These are phyloP conservation scores for Dendryphion nanum DNA, from an alignment of 2,329 filamentous ascomycete species.

Conservation along the genomic window DNA sequence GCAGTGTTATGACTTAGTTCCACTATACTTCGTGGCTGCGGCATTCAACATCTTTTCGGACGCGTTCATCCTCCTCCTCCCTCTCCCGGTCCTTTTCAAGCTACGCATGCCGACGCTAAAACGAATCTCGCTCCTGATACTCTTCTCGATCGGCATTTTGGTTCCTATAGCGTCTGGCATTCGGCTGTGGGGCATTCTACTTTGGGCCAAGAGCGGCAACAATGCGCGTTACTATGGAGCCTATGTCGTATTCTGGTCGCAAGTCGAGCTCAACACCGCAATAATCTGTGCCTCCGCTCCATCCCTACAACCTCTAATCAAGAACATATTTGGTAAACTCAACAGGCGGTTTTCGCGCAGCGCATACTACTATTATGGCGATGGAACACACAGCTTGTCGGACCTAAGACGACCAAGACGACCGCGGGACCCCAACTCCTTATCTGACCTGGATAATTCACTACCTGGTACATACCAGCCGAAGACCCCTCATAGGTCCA, in stretches of 20 bases:
- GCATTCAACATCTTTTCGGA: constrained; percentile 25
- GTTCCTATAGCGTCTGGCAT: constrained; percentile 20
- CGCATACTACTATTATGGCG: constrained; percentile 18
- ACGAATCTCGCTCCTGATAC: constrained; percentile 16
- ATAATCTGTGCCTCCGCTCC: constrained; percentile 24
- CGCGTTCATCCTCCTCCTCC: constrained; percentile 19
- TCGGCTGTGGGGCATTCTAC: constrained; percentile 16
- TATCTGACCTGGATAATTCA: constrained; percentile 4
- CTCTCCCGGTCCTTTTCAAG: constrained; percentile 21
- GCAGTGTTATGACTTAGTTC: constrained; percentile 14
- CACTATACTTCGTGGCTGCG: constrained; percentile 19
- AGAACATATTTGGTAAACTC: constrained; percentile 12
- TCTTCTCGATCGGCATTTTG: constrained; percentile 22
- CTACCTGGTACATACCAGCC: constrained; percentile 5
- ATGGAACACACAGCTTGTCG: constrained; percentile 3
- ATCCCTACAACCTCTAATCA: constrained; percentile 21
- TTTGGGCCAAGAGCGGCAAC: constrained; percentile 14
- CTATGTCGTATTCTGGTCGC: constrained; percentile 24
- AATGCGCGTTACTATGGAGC: constrained; percentile 18
- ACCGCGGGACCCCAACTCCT: not conserved
- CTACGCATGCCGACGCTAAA: constrained; percentile 23
- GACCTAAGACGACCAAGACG: not conserved
- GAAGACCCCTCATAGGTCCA: constrained; percentile 2
- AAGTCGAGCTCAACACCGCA: constrained; percentile 25
- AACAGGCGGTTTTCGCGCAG: constrained; percentile 5